These are phyloP conservation scores for Sphaerulina vaccinii DNA, from an alignment of 2,329 filamentous ascomycete genomes.

Conservation along the genomic window DNA sequence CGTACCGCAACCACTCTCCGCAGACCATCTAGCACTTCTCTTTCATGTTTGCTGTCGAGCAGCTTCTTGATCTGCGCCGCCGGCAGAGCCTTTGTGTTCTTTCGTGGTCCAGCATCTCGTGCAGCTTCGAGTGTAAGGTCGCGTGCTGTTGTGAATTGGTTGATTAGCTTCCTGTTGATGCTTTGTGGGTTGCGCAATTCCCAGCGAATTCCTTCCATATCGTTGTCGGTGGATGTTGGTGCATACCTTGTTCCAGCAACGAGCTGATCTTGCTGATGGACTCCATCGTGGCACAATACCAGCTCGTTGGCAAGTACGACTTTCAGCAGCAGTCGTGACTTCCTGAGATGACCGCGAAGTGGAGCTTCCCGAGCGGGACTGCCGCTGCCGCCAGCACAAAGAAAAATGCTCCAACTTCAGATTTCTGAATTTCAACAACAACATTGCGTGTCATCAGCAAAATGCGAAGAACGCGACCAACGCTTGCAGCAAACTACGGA, in stretches of 20 bases:
- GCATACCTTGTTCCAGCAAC: conserved; percentile 87
- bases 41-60: conserved; percentile 87
- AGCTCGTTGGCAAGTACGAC: conserved; percentile 16
- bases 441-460: neutral
- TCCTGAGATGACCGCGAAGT: neutral
- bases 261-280: conserved; percentile 91
- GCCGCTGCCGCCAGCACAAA: too few relatives aligned
- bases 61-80: conserved; percentile 89
- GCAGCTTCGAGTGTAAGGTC: conserved; percentile 97
- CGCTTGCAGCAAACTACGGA: neutral
- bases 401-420: neutral
- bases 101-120: conserved; percentile 70
- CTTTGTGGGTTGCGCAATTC: conserved; percentile 4
- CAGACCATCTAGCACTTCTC: conserved; percentile 88
- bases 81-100: conserved; percentile 65
- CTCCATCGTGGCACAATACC: conserved; percentile 65
- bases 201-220: conserved; percentile 23
- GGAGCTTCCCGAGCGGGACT: too few relatives aligned
- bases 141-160: conserved; percentile 61
- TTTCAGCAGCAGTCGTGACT: neutral
- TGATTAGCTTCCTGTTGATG: neutral
- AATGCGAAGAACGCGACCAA: neutral
- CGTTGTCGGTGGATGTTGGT: conserved; percentile 72
- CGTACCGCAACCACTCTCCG: conserved; percentile 82
- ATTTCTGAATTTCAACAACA: neutral